Evolutionary conservation across 306 rosid genomes (phyloP), one percentile per base, ranked within the genome.

Genomic region (Trifolium pratense): DNA sequence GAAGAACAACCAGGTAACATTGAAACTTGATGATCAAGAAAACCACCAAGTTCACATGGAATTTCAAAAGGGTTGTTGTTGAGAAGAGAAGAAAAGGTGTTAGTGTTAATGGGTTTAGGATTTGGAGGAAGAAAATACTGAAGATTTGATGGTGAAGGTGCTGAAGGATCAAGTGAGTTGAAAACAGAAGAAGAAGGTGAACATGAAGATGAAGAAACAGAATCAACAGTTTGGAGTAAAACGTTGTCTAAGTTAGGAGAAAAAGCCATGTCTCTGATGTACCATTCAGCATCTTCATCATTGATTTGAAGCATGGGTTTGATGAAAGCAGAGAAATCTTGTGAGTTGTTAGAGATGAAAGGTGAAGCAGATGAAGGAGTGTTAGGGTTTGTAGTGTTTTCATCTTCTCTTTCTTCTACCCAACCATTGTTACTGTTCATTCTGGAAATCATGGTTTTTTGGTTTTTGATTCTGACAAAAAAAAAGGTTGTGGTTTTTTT

Each of bases 261-360:
- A 83, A 89, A 87, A 37, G 78, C 13, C 66, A 86, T 51, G 71
- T 80, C 85, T 40, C 75, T 48, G 53, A 89, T 51, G 73, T 79
- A 93, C 96, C 97, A 93, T 26, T 93, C 97, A 1, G 82, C 89
- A 23, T 91, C 98, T 0, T 85, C 87, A 20, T 89, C 89, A 3
- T 80, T 58, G 25, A 80, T 81, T 4, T 80, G 80, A 7, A 91
- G 83, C 86, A 91, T 93, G 62, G 96, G 86, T 48, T 93, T 86
- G 74, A 85, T 88, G 74, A 85, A 85, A 51, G 82, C 51, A 5
- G 92, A 83, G 2, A 89, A 53, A 1, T 78, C 85, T 56, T 79
- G 53, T n/a, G 7, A n/a, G 9, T 55, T 80, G 49, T 64, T 84
- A 15, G 76, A 69, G 36, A 67, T 66, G 11, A 67, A 46, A 58